Base-by-base conservation (phyloP, 1,139 yeast species). In the Hyphopichia burtonii region DNA sequence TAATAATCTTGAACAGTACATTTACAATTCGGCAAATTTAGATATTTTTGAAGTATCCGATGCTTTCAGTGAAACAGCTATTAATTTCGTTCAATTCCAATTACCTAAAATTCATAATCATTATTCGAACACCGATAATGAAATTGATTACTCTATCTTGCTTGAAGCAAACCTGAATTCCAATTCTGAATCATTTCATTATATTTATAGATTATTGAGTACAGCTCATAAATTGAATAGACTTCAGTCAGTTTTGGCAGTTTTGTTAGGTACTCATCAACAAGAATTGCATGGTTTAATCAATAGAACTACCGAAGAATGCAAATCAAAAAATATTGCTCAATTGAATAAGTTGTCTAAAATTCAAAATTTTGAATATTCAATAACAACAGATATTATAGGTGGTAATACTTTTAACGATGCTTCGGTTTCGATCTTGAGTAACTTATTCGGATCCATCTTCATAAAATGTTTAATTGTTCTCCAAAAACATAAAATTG, bases 381-480 rank as follows among this genome's bases (percentile, higher is more conserved):
- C 53, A 8, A 46, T 50, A 18, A 44, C 54, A 10, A 44, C 57
- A 11, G 64, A 63, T 38, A 46, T 53, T 11, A 51, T 66, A 23
- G 63, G 63, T 2, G 61, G 55, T 22, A 53, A 50, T 41, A 59
- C 50, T 38, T 67, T 65, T 47, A 71, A 66, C 41, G 86, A 82
- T 46, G 62, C 78, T 19, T 68, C 83, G 12, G 80, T 85, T 1
- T 60, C 76, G 1, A 72, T 87, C 0, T 66, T 88, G 35, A 81
- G 83, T 50, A 91, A 86, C 50, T 69, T 88, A 39, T 86, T 86
- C 51, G 81, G 87, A 59, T 73, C 81, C 2, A 69, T 87, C 9
- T 88, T 86, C 53, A 68, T 80, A 22, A 83, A 81, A 56, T 63
- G 81, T 42, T 65, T 85, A 41, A 74, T 82, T 17, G 82, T 86